Evolutionary conservation across 441 rosid species (phyloP).

Genomic region (Erysimum cheiri): DNA sequence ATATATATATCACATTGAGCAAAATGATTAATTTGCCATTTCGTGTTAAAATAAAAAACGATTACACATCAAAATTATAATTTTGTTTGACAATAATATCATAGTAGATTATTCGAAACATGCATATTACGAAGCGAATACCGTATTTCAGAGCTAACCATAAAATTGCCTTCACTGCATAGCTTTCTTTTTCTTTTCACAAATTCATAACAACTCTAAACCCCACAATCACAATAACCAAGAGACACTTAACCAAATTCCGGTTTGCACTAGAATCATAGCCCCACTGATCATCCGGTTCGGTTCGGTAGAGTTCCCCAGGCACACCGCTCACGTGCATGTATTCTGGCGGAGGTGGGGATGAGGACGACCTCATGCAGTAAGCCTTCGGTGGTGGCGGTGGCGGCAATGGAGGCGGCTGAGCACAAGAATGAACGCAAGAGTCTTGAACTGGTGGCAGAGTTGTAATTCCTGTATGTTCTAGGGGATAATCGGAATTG

Average conservation of each 20-base stretch:
- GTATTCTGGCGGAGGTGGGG: slow-evolving; percentile 59
- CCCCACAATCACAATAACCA: slow-evolving; percentile 37
- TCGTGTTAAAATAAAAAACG: no score
- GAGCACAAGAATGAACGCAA: slow-evolving; percentile 53
- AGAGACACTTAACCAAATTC: slow-evolving; percentile 22
- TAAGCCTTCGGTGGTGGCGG: slow-evolving; percentile 32
- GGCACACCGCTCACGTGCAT: slow-evolving; percentile 56
- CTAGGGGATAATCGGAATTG: slow-evolving; percentile 27
- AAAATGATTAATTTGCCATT: no score
- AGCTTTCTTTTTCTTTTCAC: slow-evolving; percentile 4
- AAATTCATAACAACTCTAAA: slow-evolving; percentile 3
- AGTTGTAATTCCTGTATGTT: slow-evolving; percentile 39
- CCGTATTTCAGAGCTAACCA: neutral
- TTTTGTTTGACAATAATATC: neutral
- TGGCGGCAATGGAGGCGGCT: slow-evolving; percentile 42
- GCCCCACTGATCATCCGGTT: slow-evolving; percentile 45
- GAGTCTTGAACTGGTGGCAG: slow-evolving; percentile 44
- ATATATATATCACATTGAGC: no score
- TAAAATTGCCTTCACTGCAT: neutral
- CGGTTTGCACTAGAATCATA: slow-evolving; percentile 48
- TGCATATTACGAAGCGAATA: slow-evolving; percentile 9
- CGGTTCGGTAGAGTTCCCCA: slow-evolving; percentile 52
- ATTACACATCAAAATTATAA: no score
- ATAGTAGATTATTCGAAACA: neutral
- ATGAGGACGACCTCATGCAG: slow-evolving; percentile 40